Base-by-base conservation (phyloP, 148 eudicot genomes). In the Nyssa sinensis region DNA sequence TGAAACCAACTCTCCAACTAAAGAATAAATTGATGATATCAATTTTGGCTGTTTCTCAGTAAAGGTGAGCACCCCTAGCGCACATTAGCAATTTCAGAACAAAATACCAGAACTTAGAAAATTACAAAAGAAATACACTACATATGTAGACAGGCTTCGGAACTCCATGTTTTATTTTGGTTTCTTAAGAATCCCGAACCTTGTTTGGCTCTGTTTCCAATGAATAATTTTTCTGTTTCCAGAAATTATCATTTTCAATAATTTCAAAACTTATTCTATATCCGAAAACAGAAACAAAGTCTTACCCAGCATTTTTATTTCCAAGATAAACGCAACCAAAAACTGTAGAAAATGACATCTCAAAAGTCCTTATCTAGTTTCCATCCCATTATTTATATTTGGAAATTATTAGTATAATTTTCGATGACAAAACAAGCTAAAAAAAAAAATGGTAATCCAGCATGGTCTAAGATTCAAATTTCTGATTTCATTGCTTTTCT, bases 51-150 rank as follows among this genome's bases (percentile, higher is more conserved):
- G 24, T 3, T 61, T 61, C 73, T 69, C 27, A 67, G 44, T 37
- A 60, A 76, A 68, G 49, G 61, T 76, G 79, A 62, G 61, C 37
- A 68, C 35, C 64, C 58, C 21, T 51, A 17, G 72, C 1, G 57
- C 57, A 33, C 58, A 19, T 37, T 34, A 75, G 9, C 44, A 27
- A 4, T 32, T 21, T 23, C 2, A 59, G 3, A 19, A 67, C 29
- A 13, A 57, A 57, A 23, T 5, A 16, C 3, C 2, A 63, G 9
- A 31, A 16, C 30, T 6, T 30, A 30, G 9, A 30, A 14, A 10
- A 28, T 10, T 14, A 14, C 2, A 3, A 29, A 30, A 63, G 14
- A 65, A 6, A 5, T 2, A 27, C 63, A 30, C 19, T 24, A 13
- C 27, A 13, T 29, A 61, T n/a, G n/a, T n/a, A n/a, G n/a, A 30